A percentile compares a stretch with the other conserved stretches of the same genome.
Evolutionary conservation across 164 flowering plant genomes (phyloP).

Genomic region (Cinnamomum chago): DNA sequence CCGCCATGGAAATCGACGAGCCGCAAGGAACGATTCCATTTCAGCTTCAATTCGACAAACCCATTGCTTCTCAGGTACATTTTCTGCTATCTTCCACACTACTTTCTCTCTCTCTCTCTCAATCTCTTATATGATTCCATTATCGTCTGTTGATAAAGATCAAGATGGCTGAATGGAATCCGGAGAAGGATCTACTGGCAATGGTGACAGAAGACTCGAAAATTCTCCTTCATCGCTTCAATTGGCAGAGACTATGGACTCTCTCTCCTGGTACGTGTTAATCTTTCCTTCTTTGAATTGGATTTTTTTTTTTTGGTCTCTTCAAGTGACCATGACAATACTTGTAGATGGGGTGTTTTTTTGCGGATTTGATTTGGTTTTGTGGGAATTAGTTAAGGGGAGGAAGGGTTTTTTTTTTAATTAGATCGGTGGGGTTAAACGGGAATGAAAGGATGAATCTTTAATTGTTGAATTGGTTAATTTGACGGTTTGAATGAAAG

Average conservation of each 20-base stretch:
- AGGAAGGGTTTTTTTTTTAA: too few species aligned
- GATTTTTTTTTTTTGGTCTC: too few species aligned
- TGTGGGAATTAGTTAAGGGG: too few species aligned
- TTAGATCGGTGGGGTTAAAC: too few species aligned
- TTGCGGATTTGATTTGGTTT: too few species aligned
- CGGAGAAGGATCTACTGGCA: constrained; percentile 94
- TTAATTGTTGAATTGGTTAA: too few species aligned
- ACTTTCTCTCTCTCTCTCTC: not conserved
- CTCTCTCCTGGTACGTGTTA: constrained; percentile 57
- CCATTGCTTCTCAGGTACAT: constrained; percentile 79
- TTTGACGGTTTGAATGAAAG: too few species aligned
- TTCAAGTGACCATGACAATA: too few species aligned
- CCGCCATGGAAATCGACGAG: constrained; percentile 69
- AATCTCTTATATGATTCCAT: not conserved
- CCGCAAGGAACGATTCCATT: constrained; percentile 53
- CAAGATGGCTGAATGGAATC: constrained; percentile 92
- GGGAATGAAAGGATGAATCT: too few species aligned
- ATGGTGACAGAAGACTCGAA: constrained; percentile 95
- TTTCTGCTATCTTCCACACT: not conserved
- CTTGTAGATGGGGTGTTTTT: too few species aligned
- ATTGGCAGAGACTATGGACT: constrained; percentile 95
- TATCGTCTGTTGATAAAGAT: constrained; percentile 36
- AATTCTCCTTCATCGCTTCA: constrained; percentile 85
- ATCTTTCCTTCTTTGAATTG: not conserved
- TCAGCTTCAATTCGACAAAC: constrained; percentile 96